These are phyloP conservation scores for Wickerhamomyces rabaulensis DNA, from an alignment of 805 yeast species.

Conservation along the genomic window DNA sequence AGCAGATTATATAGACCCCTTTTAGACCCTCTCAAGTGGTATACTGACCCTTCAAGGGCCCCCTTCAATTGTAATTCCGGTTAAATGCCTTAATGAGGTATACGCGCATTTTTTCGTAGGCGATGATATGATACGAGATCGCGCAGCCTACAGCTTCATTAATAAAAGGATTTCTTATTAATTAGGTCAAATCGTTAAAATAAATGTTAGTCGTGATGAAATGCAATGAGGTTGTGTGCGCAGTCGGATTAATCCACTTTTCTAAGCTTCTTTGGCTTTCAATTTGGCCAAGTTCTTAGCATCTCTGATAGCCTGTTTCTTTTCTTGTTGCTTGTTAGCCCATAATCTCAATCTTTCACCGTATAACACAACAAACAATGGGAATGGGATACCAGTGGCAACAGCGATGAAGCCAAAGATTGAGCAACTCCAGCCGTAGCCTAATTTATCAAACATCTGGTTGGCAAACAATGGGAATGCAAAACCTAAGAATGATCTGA, in stretches of 20 bases:
- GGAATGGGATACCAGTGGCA: conserved; percentile 63
- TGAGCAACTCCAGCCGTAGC: conserved; percentile 71
- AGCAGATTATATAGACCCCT: too few relatives aligned
- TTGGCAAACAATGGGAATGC: conserved; percentile 63
- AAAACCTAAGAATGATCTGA: conserved; percentile 64
- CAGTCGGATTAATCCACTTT: background rate
- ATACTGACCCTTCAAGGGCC: too few relatives aligned
- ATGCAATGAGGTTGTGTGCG: too few relatives aligned
- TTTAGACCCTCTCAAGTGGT: too few relatives aligned
- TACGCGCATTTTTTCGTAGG: too few relatives aligned
- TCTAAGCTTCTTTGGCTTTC: conserved; percentile 9
- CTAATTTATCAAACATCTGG: conserved; percentile 48
- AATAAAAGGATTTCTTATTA: too few relatives aligned
- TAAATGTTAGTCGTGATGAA: too few relatives aligned
- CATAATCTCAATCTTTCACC: conserved; percentile 57
- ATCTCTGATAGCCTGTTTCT: conserved; percentile 41
- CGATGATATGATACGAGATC: too few relatives aligned
- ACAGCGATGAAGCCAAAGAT: conserved; percentile 54
- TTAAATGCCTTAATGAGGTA: too few relatives aligned
- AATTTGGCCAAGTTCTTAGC: conserved; percentile 35
- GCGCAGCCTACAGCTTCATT: too few relatives aligned
- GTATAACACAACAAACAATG: conserved; percentile 47
- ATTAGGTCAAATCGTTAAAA: too few relatives aligned
- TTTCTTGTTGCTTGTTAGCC: conserved; percentile 48
- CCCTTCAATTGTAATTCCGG: too few relatives aligned